Evolutionary conservation across 805 yeast species (phyloP).

Genomic region (Saccharomycopsis amapae): DNA sequence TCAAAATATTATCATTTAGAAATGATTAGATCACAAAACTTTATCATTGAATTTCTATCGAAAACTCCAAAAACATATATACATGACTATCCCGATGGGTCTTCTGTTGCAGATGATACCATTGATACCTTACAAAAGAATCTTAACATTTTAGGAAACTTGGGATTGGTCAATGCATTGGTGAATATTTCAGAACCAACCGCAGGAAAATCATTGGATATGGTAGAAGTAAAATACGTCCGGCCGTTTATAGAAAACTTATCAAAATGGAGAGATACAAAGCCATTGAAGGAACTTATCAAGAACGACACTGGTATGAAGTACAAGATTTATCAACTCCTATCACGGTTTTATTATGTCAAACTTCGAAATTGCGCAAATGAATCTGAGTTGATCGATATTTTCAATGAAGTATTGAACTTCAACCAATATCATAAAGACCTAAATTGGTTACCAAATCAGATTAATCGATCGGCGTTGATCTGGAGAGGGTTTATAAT

Average conservation of each 20-base stretch:
- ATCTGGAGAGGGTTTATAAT: constrained; percentile 12
- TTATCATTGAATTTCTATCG: constrained; percentile 5
- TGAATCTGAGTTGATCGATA: constrained; percentile 5
- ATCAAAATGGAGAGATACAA: neutral
- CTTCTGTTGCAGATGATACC: neutral
- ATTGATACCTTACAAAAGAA: neutral
- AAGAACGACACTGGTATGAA: neutral
- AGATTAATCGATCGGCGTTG: constrained; percentile 1
- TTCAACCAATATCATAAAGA: neutral
- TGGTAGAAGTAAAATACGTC: constrained; percentile 7
- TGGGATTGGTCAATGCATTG: constrained; percentile 6
- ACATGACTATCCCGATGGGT: neutral
- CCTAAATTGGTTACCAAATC: neutral
- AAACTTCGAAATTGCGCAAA: constrained; percentile 4
- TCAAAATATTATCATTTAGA: constrained; percentile 7
- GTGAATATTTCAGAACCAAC: neutral
- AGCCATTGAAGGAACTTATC: neutral
- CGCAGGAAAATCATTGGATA: neutral
- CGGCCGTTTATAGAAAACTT: constrained; percentile 6
- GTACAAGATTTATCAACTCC: constrained; percentile 2
- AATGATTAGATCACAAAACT: constrained; percentile 14
- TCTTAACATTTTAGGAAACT: constrained; percentile 8
- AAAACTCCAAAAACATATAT: neutral
- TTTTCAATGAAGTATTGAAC: constrained; percentile 3
- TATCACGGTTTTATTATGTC: constrained; percentile 13